These are phyloP conservation scores for Chrysoporthe puriensis DNA, from an alignment of 2,329 filamentous ascomycete species.

Conservation along the genomic window DNA sequence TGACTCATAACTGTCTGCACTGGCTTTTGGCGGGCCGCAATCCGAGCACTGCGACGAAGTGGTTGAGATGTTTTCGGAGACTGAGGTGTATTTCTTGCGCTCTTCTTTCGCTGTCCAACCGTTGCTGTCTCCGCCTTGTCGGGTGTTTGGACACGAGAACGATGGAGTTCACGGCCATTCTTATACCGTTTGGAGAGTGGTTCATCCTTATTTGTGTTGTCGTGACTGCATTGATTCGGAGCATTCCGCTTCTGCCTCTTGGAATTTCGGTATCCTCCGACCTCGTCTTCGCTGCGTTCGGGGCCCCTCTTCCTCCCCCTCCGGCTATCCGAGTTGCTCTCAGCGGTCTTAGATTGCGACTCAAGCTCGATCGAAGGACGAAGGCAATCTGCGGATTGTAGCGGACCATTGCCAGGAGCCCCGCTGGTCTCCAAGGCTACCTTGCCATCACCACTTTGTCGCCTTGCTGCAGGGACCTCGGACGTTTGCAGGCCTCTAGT, in stretches of 20 bases:
- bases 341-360: not conserved
- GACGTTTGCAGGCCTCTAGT: not conserved
- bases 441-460: slow-evolving; percentile 4
- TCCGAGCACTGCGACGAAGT: slow-evolving; percentile 4
- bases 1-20: no score
- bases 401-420: not conserved
- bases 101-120: not conserved
- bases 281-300: not conserved
- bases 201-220: not conserved
- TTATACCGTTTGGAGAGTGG: not conserved
- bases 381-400: not conserved
- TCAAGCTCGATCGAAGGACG: not conserved
- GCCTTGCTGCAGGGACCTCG: not conserved
- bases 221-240: not conserved
- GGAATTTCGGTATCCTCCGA: not conserved
- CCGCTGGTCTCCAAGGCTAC: not conserved
- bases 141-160: not conserved
- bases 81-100: slow-evolving; percentile 2
- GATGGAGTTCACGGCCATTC: not conserved
- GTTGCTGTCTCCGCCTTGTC: not conserved
- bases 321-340: not conserved
- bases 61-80: not conserved
- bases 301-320: not conserved
- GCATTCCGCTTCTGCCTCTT: not conserved
- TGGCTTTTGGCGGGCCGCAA: not conserved